These are phyloP conservation scores for Aristolochia californica DNA, from an alignment of 164 flowering plant species.

Conservation along the genomic window DNA sequence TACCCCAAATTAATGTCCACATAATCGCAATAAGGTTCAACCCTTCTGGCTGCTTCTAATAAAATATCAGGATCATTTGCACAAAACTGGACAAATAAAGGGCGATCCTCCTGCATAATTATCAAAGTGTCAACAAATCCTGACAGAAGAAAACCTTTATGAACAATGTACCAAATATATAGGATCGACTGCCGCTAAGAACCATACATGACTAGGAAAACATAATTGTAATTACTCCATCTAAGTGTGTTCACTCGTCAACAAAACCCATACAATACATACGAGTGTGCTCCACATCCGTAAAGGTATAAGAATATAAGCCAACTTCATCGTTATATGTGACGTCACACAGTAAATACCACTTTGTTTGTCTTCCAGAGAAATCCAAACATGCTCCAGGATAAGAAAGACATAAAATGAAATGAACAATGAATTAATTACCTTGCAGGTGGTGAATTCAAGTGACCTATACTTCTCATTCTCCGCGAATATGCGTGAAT, in stretches of 20 bases:
- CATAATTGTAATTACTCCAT: too few species aligned
- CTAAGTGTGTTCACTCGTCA: too few species aligned
- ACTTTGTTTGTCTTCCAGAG: too few species aligned
- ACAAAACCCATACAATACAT: too few species aligned
- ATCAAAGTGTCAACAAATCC: not conserved
- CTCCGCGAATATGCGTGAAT: slow-evolving; percentile 74
- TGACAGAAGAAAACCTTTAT: too few species aligned
- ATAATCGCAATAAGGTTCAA: slow-evolving; percentile 80
- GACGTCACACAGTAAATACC: too few species aligned
- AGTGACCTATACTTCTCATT: slow-evolving; percentile 54
- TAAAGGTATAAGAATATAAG: too few species aligned
- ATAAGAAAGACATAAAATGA: not conserved
- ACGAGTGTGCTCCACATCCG: too few species aligned
- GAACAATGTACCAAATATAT: too few species aligned
- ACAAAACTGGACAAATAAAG: slow-evolving; percentile 91
- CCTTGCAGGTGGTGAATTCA: slow-evolving; percentile 90
- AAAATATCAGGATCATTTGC: slow-evolving; percentile 85
- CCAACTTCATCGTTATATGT: too few species aligned
- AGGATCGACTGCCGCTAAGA: too few species aligned
- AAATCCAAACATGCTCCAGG: not conserved
- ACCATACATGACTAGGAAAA: too few species aligned
- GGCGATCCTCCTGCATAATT: slow-evolving; percentile 89
- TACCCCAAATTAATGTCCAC: slow-evolving; percentile 97
- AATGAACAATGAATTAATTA: slow-evolving; percentile 3
- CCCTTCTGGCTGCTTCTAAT: slow-evolving; percentile 64